Conservation (phyloP, 345 rosid species). For the Gossypium bickii region DNA sequence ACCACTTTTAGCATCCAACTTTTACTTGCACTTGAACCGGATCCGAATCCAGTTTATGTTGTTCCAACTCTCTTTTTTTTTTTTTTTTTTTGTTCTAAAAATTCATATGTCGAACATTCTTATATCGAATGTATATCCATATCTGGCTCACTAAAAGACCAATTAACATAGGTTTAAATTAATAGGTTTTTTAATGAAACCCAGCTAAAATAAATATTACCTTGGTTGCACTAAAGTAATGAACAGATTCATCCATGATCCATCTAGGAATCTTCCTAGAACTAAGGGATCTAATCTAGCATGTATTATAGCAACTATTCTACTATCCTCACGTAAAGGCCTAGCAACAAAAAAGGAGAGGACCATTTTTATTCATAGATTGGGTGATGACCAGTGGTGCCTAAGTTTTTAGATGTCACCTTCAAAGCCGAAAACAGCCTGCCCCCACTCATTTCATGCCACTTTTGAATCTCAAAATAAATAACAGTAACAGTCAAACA, state of each 20-base stretch:
- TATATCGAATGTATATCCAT: background rate
- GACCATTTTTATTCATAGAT: background rate
- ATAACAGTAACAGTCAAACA: background rate
- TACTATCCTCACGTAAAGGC: background rate
- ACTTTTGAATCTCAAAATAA: background rate
- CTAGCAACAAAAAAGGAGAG: background rate
- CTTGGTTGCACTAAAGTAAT: background rate
- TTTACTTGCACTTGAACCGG: too few relatives aligned
- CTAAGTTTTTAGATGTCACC: slow-evolving; percentile 18
- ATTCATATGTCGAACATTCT: background rate
- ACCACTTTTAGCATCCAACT: background rate
- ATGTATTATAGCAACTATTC: background rate
- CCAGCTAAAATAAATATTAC: background rate
- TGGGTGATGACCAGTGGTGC: background rate
- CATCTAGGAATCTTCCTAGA: slow-evolving; percentile 10
- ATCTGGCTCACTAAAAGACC: background rate
- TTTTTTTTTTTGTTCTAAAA: too few relatives aligned
- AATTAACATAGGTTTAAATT: background rate
- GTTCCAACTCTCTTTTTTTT: too few relatives aligned
- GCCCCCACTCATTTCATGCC: slow-evolving; percentile 18
- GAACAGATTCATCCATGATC: background rate
- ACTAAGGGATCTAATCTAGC: background rate
- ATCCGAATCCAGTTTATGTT: background rate
- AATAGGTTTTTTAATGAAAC: background rate
- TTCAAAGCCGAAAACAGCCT: background rate